Base-by-base conservation (phyloP, 352 stramenopile species). In the Pythium periplocum region DNA sequence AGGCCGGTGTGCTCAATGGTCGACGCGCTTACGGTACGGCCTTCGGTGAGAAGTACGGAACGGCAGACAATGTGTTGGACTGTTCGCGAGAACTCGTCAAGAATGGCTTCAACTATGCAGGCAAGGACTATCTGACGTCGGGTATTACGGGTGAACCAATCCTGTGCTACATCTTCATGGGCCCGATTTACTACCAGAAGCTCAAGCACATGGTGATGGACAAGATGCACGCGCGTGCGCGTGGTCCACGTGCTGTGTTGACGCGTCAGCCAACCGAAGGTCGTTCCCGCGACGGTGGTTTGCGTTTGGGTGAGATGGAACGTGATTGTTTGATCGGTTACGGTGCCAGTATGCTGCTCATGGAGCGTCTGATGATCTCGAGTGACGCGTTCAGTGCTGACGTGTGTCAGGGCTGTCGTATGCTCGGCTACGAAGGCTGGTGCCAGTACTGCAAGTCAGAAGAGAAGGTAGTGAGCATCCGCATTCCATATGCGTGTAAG, bases 201-300 rank as follows among this genome's bases (percentile, higher is more conserved):
- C 83, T 99, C 12, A 99, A 99, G 80, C 98, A 99, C 71, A 99
- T 99, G 98, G 98, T 99, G n/a, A 96, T 99, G 81, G 98, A 99
- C 78, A 99, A 99, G 80, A 99, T 99, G 86, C 97, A 99, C 71
- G 97, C 97, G 17, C 86, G 98, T 57, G 93, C 97, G 12, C 83
- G 96, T 43, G 96, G 96, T 11, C 96, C 96, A 36, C 86, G 96
- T 31, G 96, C 96, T 2, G 86, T 96, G 41, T 82, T 99, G 2
- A 99, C 98, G 42, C 86, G 97, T 1, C 98, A 99, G 74, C 98
- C 98, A 10, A 99, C 97, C 4, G 97, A 99, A 85, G 98, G 98
- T 54, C 80, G 97, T 32, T 97, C 93, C 43, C 90, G 97, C 36
- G 96, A 99, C 62, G 98, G 98, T 65, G 98, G 98, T 50, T 73